Conservation (phyloP, 192 early-diverging fungal species). For the Oehlia diaphana region DNA sequence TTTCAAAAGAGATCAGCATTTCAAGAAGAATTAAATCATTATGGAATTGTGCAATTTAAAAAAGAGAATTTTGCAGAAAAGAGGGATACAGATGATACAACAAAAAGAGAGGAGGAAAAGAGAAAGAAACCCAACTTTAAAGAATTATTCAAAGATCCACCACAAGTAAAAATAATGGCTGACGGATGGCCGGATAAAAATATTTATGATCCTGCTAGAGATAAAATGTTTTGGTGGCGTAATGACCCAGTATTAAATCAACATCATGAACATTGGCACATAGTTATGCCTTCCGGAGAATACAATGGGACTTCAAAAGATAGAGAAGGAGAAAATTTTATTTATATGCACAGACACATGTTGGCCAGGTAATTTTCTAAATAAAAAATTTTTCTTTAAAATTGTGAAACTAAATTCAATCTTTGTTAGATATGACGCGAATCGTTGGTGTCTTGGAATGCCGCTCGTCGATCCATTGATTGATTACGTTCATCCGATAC, state of each 20-base stretch:
- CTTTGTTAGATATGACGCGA: conserved; percentile 1
- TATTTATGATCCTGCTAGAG: not conserved
- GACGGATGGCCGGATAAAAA: conserved; percentile 9
- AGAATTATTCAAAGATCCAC: conserved; percentile 4
- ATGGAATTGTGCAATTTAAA: not conserved
- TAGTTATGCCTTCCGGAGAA: not conserved
- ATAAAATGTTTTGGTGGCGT: conserved; percentile 18
- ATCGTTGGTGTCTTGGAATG: not conserved
- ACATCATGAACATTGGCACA: conserved; percentile 17
- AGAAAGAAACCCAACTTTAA: not conserved
- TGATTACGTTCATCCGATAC: conserved; percentile 1
- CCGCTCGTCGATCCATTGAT: not conserved
- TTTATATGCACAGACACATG: conserved; percentile 9
- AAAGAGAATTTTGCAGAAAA: not conserved
- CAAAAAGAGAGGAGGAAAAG: not conserved
- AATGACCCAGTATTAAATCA: conserved; percentile 11
- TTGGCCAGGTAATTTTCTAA: conserved; percentile 3
- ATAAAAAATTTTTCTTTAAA: no score
- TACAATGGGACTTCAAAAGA: not conserved
- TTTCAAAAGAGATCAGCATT: not conserved
- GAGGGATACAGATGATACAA: not conserved
- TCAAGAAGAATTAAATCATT: not conserved
- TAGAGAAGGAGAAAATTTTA: conserved; percentile 19
- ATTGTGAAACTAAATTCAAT: no score
- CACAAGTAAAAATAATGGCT: not conserved